phyloP scores from a whole-genome alignment of 139 green algal species.

The Marvania coccoides region DNA sequence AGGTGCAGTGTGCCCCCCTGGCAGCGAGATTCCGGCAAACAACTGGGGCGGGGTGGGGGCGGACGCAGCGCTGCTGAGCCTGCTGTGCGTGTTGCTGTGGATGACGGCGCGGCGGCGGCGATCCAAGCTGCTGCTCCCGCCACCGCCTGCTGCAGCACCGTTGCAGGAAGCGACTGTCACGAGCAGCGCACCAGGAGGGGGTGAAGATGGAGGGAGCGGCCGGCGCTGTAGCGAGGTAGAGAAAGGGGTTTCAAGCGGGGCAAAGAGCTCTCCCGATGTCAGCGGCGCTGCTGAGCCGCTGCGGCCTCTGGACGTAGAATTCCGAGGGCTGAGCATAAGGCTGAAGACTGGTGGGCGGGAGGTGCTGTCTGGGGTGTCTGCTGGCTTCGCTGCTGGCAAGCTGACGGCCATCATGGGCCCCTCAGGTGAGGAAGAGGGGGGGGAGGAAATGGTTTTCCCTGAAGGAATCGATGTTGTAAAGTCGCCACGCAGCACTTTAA shows the following conservation, averaged over 20 bases:
- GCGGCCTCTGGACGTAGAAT: constrained; percentile 27
- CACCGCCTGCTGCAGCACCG: constrained; percentile 21
- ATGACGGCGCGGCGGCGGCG: constrained; percentile 7
- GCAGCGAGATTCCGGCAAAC: constrained; percentile 27
- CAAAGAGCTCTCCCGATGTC: background rate
- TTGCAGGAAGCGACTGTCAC: constrained; percentile 20
- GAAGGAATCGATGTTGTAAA: no score
- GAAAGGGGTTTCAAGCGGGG: no score
- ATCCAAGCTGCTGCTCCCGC: no score
- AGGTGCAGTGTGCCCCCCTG: constrained; percentile 25
- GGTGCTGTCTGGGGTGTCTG: constrained; percentile 38
- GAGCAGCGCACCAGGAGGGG: background rate
- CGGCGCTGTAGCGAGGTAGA: no score
- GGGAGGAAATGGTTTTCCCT: no score
- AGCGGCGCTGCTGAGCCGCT: background rate
- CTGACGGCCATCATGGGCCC: constrained; percentile 57
- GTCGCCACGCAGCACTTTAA: no score
- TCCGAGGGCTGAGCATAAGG: constrained; percentile 31
- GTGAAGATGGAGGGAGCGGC: background rate
- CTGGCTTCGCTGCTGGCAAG: background rate
- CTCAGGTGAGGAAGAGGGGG: no score
- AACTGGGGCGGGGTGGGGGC: constrained; percentile 30
- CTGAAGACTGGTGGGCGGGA: constrained; percentile 24
- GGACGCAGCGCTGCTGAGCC: constrained; percentile 29
- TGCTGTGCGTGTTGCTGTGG: constrained; percentile 33